A percentile compares a stretch with the other conserved stretches of the same genome.
These are phyloP conservation scores for Aspergillus bridgeri DNA, from an alignment of 495 filamentous ascomycete genomes.

Conservation along the genomic window DNA sequence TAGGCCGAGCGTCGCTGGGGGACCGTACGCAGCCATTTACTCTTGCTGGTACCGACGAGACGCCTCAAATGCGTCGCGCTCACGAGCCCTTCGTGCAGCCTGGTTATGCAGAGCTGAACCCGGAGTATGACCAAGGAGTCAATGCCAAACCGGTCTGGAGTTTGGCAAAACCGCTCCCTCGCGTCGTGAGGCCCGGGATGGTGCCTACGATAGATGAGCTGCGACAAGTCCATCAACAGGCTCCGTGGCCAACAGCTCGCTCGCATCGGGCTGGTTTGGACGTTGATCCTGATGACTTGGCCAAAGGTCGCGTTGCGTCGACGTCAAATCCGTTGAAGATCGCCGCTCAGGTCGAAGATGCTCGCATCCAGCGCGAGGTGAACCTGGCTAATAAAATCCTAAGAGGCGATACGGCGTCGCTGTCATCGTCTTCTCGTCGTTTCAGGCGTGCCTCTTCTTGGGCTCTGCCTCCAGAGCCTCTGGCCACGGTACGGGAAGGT, in stretches of 20 bases:
- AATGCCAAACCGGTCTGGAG: constrained; percentile 47
- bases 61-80: constrained; percentile 29
- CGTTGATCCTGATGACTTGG: constrained; percentile 38
- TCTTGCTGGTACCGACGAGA: constrained; percentile 36
- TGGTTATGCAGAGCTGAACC: constrained; percentile 44
- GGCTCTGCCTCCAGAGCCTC: constrained; percentile 15
- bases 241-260: constrained; percentile 31
- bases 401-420: constrained; percentile 24
- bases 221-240: constrained; percentile 25
- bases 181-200: constrained; percentile 45
- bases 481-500: constrained; percentile 28
- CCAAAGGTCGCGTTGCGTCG: constrained; percentile 33
- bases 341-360: constrained; percentile 42
- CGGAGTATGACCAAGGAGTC: constrained; percentile 38
- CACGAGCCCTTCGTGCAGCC: constrained; percentile 44
- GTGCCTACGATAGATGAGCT: constrained; percentile 40
- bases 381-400: constrained; percentile 41
- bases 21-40: constrained; percentile 34
- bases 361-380: constrained; percentile 37
- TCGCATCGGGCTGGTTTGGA: constrained; percentile 36
- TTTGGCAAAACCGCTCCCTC: constrained; percentile 48
- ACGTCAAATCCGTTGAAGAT: constrained; percentile 35
- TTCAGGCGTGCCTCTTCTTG: constrained; percentile 22
- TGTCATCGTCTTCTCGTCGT: constrained; percentile 27
- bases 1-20: constrained; percentile 30